Base-by-base conservation (phyloP, 2,329 filamentous ascomycete genomes). In the Cladobotryum mycophilum region DNA sequence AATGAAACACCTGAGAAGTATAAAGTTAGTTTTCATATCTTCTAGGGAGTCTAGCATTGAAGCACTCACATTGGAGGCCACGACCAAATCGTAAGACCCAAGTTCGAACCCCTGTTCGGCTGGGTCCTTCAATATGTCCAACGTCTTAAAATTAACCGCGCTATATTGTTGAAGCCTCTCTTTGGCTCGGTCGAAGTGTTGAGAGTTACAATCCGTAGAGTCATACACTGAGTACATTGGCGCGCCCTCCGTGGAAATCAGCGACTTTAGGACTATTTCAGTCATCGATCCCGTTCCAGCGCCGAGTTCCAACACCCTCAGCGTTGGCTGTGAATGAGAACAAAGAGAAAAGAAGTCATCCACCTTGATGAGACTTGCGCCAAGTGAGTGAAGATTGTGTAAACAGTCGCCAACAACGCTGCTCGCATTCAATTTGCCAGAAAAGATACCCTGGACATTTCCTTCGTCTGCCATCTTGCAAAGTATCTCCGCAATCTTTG, bases 261-360 rank as follows among this genome's bases (percentile, higher is more conserved):
- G 38, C 3, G 41, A 25, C 5, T 37, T 15, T 4, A 53, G 17
- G 11, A 76, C 56, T 2, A 34, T 41, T 9, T 61, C 56, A 0
- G 62, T 48, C n/a, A 33, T 43, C 8, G 62, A 64, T 4, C 71
- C 72, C 3, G 69, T 71, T 3, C 74, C 73, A 9, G 67, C 71
- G n/a, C 71, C 70, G 12, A 69, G 57, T 35, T 61, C 57, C 4
- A 55, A 18, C 2, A 53, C 34, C 22, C 38, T 47, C 42, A 55
- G 35, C 3, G 15, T 41, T n/a, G 52, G 52, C 25, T 53, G 43
- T 13, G 18, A 9, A 36, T 57, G 51, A 17, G 37, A 25, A 33
- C 40, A 40, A n/a, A 50, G 42, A 11, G 25, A 40, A 14, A 55
- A 44, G 3, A 53, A 30, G 4, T 25, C 7, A n/a, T 45, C 25